Evolutionary conservation across 148 eudicot genomes (phyloP).

Genomic region (Rhododendron ferrugineum): DNA sequence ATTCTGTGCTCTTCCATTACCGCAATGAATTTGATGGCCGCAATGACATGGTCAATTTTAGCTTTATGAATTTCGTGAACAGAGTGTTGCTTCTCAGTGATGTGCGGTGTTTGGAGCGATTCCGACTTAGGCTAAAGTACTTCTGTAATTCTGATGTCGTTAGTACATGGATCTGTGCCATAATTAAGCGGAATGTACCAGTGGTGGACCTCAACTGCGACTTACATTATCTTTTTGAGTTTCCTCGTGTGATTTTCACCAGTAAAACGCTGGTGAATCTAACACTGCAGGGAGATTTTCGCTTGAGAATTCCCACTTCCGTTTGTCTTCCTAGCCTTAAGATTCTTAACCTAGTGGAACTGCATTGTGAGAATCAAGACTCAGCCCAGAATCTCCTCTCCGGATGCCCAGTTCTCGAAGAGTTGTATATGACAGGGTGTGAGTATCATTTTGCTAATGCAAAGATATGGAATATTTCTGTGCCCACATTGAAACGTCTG

Average conservation of each 20-base stretch:
- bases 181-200: not conserved
- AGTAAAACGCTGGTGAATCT: not conserved
- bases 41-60: not conserved
- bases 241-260: not conserved
- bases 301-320: not conserved
- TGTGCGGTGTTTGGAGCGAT: not conserved
- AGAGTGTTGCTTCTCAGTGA: not conserved
- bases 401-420: not conserved
- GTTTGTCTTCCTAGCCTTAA: not conserved
- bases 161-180: not conserved
- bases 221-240: not conserved
- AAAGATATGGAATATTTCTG: not conserved
- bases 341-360: not conserved
- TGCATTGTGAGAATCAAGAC: not conserved
- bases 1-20: not conserved
- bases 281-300: not conserved
- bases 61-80: not conserved
- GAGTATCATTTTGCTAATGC: not conserved
- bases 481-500: not conserved
- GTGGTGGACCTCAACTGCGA: not conserved
- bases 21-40: not conserved
- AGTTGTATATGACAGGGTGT: not conserved
- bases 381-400: not conserved
- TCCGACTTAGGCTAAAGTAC: not conserved
- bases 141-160: not conserved